Base-by-base conservation (phyloP, 176 grass and related monocot genomes). In the Aegilops tauschii region DNA sequence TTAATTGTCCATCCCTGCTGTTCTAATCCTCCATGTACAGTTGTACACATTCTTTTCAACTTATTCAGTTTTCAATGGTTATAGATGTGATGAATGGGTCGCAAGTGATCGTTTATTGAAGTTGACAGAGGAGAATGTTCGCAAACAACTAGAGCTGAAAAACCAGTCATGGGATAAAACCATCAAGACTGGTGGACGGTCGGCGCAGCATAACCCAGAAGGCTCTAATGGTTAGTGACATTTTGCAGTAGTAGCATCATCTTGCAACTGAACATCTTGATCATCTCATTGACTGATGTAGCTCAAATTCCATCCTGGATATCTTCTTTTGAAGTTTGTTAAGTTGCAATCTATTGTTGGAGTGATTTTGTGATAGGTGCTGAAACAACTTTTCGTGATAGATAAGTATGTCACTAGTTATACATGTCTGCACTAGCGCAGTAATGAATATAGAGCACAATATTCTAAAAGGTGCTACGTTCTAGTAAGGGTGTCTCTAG, bases 101-200 rank as follows among this genome's bases (percentile, higher is more conserved):
- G 45, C 67, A 62, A 84, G 69, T 87, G 90, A 89, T 73, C 90
- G 96, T 49, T 92, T 98, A 87, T 82, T 98, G 92, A 95, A 89
- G 76, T 63, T 80, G 29, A 92, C 91, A 8, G 88, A 94, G 4
- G 93, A 98, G 84, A 98, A 95, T 89, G 2, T 90, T 5, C 81
- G 61, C 34, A 95, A 94, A 88, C 96, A 98, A 66, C 85, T 95
- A 83, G 92, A 90, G 36, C 93, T 98, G 2, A 98, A 94, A 82
- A 92, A 82, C 70, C 91, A 92, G 87, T 58, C 40, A 42, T 47
- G 40, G 84, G 96, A 98, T 73, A 98, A 86, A 89, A 90, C 28
- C 36, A 12, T 77, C 17, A 98, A 90, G 85, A 88, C 82, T 85
- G 91, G 94, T 85, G 89, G 94, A 59, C 84, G 96, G 21, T 91